phyloP scores from a whole-genome alignment of 78 protist genomes.

The Dictyostelium citrinum region DNA sequence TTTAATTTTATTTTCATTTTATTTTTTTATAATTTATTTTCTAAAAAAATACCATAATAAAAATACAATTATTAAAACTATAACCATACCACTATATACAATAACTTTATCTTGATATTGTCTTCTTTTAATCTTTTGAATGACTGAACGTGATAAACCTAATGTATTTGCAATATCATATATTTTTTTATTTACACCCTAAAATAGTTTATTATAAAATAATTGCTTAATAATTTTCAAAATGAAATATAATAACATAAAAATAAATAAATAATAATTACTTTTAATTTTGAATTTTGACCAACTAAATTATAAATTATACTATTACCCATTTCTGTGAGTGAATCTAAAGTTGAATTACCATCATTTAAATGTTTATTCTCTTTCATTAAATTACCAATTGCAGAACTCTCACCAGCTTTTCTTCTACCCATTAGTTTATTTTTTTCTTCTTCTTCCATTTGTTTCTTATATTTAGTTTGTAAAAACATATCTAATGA shows the following conservation, averaged over 20 bases:
- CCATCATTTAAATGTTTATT: conserved; percentile 22
- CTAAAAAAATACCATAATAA: conserved; percentile 43
- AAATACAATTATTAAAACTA: conserved; percentile 36
- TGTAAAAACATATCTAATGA: conserved; percentile 58
- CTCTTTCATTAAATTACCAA: conserved; percentile 56
- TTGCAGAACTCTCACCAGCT: conserved; percentile 14
- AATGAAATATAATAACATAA: too few species aligned
- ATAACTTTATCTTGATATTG: conserved; percentile 53
- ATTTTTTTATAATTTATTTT: not conserved
- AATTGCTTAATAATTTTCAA: not conserved
- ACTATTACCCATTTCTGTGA: conserved; percentile 46
- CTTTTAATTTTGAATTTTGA: conserved; percentile 62
- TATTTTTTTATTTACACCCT: conserved; percentile 68
- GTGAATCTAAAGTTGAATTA: not conserved
- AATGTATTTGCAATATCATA: conserved; percentile 71
- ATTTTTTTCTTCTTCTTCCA: conserved; percentile 68
- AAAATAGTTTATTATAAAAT: not conserved
- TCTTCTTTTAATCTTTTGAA: conserved; percentile 57
- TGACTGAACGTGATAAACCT: conserved; percentile 37
- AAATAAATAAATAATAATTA: not conserved
- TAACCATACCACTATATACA: conserved; percentile 64
- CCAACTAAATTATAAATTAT: conserved; percentile 43
- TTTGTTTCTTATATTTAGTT: conserved; percentile 57
- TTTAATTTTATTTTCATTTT: not conserved
- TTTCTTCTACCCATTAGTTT: conserved; percentile 44